Percentiles rank a stretch among this genome's conserved stretches.
These are phyloP conservation scores for Phytophthora ramorum DNA, from an alignment of 352 stramenopile genomes.

Conservation along the genomic window DNA sequence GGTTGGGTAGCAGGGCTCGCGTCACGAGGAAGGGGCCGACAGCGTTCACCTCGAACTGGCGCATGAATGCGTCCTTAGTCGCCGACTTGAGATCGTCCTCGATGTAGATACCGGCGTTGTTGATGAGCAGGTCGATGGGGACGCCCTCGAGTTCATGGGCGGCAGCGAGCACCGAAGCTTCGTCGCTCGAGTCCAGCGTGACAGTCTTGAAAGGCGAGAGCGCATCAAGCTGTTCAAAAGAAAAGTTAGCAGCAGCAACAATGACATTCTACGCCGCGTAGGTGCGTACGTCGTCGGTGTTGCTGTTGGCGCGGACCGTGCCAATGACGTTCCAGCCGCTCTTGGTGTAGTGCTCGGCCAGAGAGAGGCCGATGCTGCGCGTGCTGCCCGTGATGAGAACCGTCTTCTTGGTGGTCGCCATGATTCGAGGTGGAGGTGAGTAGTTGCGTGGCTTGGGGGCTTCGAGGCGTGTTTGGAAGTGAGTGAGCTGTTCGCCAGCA, in stretches of 20 bases:
- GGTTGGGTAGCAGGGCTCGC: constrained; percentile 48
- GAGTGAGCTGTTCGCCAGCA: not conserved
- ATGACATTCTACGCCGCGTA: too few relatives aligned
- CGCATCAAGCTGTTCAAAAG: constrained; percentile 17
- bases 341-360: constrained; percentile 49
- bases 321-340: constrained; percentile 52
- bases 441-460: not conserved
- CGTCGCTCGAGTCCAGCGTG: constrained; percentile 49
- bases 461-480: constrained; percentile 20
- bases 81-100: constrained; percentile 29
- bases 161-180: constrained; percentile 47
- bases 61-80: constrained; percentile 52
- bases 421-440: not conserved
- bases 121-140: constrained; percentile 64
- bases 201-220: constrained; percentile 50
- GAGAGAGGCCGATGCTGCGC: constrained; percentile 48
- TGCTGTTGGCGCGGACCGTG: constrained; percentile 37
- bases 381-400: constrained; percentile 57
- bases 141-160: constrained; percentile 47
- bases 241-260: not conserved
- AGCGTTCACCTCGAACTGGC: constrained; percentile 64
- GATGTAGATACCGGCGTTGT: constrained; percentile 59
- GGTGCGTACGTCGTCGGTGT: constrained; percentile 36
- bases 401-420: constrained; percentile 36
- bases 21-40: constrained; percentile 64